Conservation (phyloP, 2,329 filamentous ascomycete genomes). For the Exophiala viscosa region DNA sequence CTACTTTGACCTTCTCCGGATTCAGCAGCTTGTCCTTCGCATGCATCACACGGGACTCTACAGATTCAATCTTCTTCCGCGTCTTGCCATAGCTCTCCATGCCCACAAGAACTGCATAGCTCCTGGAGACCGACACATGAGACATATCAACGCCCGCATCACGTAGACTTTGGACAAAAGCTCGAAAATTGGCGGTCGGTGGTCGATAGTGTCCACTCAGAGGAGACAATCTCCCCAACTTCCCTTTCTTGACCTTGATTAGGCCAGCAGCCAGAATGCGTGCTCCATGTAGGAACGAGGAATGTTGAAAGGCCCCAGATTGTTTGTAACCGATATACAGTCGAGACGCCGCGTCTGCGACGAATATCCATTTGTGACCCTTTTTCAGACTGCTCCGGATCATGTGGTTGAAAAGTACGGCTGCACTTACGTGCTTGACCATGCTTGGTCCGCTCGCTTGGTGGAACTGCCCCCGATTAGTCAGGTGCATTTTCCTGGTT, state of each 20-base stretch:
- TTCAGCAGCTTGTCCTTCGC: slow-evolving; percentile 58
- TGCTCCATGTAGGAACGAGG: slow-evolving; percentile 78
- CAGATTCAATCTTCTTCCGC: slow-evolving; percentile 59
- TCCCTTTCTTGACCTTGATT: slow-evolving; percentile 79
- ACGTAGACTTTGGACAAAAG: slow-evolving; percentile 70
- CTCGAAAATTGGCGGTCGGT: slow-evolving; percentile 74
- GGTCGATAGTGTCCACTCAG: slow-evolving; percentile 43
- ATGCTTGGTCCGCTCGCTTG: slow-evolving; percentile 59
- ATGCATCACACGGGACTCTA: slow-evolving; percentile 50
- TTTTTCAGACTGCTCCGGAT: slow-evolving; percentile 69
- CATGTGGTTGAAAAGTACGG: slow-evolving; percentile 73
- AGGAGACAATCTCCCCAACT: slow-evolving; percentile 68
- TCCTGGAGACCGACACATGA: slow-evolving; percentile 72
- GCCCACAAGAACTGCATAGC: slow-evolving; percentile 77
- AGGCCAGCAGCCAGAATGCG: slow-evolving; percentile 78
- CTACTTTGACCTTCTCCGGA: slow-evolving; percentile 54
- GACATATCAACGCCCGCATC: slow-evolving; percentile 74
- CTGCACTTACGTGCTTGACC: slow-evolving; percentile 64
- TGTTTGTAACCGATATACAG: slow-evolving; percentile 89
- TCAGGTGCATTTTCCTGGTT: neutral
- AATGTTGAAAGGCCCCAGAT: slow-evolving; percentile 84
- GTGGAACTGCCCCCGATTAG: too few relatives aligned
- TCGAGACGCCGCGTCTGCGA: slow-evolving; percentile 67
- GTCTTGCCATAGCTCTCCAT: slow-evolving; percentile 75
- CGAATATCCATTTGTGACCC: slow-evolving; percentile 84